phyloP scores from a whole-genome alignment of 495 filamentous ascomycete genomes.

The Neurospora sp. region DNA sequence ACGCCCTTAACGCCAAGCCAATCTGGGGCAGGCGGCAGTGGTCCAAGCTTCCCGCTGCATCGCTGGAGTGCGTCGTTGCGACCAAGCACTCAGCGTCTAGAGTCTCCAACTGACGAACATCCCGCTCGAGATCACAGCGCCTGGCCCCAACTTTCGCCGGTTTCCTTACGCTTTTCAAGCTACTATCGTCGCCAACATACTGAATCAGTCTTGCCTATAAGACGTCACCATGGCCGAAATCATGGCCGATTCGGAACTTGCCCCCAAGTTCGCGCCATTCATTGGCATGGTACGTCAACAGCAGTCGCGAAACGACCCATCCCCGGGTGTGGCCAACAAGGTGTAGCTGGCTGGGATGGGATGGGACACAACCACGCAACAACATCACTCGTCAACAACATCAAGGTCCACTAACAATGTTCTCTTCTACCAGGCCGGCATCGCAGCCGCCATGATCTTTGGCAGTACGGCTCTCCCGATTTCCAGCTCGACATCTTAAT shows the following conservation, averaged over 20 bases:
- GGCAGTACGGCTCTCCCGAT: slow-evolving; percentile 55
- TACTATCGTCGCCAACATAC: neutral
- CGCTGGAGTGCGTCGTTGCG: neutral
- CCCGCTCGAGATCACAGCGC: neutral
- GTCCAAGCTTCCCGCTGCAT: neutral
- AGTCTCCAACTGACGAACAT: neutral
- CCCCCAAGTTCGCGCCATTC: slow-evolving; percentile 93
- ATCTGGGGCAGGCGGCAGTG: neutral
- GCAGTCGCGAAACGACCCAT: slow-evolving; percentile 1
- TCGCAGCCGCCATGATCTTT: slow-evolving; percentile 91
- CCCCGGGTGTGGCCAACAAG: neutral
- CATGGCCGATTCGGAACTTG: slow-evolving; percentile 60
- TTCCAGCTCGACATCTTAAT: slow-evolving; percentile 1
- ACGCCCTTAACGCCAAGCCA: neutral
- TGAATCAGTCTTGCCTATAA: neutral
- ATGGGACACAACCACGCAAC: slow-evolving; percentile 19
- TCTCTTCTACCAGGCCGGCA: slow-evolving; percentile 53
- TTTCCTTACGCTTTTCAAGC: neutral
- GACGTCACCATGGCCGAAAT: slow-evolving; percentile 14
- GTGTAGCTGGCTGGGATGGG: neutral
- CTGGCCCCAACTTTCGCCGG: neutral
- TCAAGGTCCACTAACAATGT: slow-evolving; percentile 25
- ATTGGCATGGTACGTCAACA: slow-evolving; percentile 75
- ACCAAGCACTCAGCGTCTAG: neutral
- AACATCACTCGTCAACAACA: slow-evolving; percentile 10